A percentile compares a stretch with the other conserved stretches of the same genome.
phyloP scores from a whole-genome alignment of 2,329 filamentous ascomycete species.

The Colletotrichum agaves region DNA sequence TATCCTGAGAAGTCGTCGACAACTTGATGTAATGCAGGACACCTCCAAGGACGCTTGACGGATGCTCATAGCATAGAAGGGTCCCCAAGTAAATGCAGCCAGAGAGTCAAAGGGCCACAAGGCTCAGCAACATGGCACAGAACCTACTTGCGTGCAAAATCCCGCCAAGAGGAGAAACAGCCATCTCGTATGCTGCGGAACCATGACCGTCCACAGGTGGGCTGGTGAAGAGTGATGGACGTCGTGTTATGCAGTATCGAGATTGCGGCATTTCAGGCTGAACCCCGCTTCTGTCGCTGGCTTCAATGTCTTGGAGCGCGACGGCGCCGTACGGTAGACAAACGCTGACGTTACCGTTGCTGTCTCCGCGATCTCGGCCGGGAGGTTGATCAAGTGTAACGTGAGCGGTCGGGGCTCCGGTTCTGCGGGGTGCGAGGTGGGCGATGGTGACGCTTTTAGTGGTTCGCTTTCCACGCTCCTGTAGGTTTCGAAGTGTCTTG shows the following conservation, averaged over 20 bases:
- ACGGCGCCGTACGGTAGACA: slow-evolving; percentile 19
- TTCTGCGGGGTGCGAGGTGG: slow-evolving; percentile 17
- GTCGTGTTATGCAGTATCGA: slow-evolving; percentile 22
- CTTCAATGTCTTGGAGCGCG: not conserved
- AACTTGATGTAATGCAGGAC: not conserved
- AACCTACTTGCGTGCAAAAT: slow-evolving; percentile 7
- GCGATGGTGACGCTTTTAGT: slow-evolving; percentile 14
- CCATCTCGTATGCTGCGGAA: slow-evolving; percentile 22
- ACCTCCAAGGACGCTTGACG: not conserved
- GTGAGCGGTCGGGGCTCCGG: slow-evolving; percentile 22
- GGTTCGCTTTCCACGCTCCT: slow-evolving; percentile 5
- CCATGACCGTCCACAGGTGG: slow-evolving; percentile 27
- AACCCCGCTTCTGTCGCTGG: slow-evolving; percentile 22
- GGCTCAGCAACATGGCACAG: slow-evolving; percentile 12
- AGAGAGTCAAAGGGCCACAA: slow-evolving; percentile 11
- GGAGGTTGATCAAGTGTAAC: slow-evolving; percentile 20
- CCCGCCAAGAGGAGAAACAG: slow-evolving; percentile 8
- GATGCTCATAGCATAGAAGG: not conserved
- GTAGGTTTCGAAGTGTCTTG: not conserved
- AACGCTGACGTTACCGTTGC: slow-evolving; percentile 29
- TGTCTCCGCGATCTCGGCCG: slow-evolving; percentile 35
- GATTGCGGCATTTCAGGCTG: slow-evolving; percentile 33
- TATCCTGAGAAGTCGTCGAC: not conserved
- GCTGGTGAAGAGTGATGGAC: slow-evolving; percentile 29
- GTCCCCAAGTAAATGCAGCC: not conserved